Evolutionary conservation across 805 yeast species (phyloP).

Genomic region (Zygosaccharomyces bisporus): DNA sequence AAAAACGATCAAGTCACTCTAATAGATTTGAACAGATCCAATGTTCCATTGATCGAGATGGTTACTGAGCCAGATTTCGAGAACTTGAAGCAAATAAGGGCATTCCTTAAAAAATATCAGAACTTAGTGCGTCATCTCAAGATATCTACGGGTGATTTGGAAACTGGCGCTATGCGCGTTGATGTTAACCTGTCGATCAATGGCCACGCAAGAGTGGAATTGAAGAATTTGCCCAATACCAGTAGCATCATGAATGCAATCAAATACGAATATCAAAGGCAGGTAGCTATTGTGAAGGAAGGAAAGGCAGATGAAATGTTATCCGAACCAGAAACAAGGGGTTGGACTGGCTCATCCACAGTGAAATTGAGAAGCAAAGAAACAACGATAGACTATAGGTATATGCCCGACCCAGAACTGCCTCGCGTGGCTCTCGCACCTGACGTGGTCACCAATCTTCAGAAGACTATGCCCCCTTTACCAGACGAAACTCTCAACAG

Average conservation of each 20-base stretch:
- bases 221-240: constrained; percentile 84
- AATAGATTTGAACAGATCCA: constrained; percentile 80
- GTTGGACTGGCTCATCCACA: constrained; percentile 83
- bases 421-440: constrained; percentile 50
- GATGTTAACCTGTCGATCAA: constrained; percentile 89
- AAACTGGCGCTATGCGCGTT: constrained; percentile 91
- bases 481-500: constrained; percentile 56
- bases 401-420: constrained; percentile 91
- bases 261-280: constrained; percentile 68
- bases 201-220: constrained; percentile 71
- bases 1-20: constrained; percentile 37
- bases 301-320: constrained; percentile 35
- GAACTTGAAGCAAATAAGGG: constrained; percentile 60
- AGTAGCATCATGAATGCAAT: constrained; percentile 77
- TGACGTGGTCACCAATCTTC: constrained; percentile 42
- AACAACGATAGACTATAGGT: constrained; percentile 79
- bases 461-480: constrained; percentile 46
- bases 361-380: constrained; percentile 71
- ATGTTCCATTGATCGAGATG: constrained; percentile 82
- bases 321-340: constrained; percentile 64
- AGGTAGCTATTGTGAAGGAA: constrained; percentile 45
- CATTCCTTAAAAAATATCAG: constrained; percentile 80
- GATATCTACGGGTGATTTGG: constrained; percentile 86
- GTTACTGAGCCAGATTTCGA: constrained; percentile 88
- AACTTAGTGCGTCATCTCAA: constrained; percentile 60